Evolutionary conservation across 495 filamentous ascomycete species (phyloP), one percentile per base, ranked within the genome.

Genomic region (Trichoderma orchidacearum): DNA sequence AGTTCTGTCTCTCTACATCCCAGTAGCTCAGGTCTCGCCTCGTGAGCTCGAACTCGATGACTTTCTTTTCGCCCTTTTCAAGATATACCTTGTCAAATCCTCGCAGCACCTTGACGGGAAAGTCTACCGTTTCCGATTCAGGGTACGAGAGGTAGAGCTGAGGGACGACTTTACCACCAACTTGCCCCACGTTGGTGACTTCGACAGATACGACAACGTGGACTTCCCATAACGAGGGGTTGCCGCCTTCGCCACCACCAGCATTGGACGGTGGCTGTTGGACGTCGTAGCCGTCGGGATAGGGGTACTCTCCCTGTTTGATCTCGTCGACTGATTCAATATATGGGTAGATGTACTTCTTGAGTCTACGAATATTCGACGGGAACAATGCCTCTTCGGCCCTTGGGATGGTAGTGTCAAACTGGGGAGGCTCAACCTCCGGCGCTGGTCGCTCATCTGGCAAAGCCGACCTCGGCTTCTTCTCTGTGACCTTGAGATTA

Each of bases 261-360:
- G 90, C 88, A 3, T 74, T 73, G 18, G 85, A 91, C 13, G 69
- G 76, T 0, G 69, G 63, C 45, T 78, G 75, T 17, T 67, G 67
- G 12, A 70, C 69, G 34, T 77, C 64, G 66, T 92, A 94, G 3
- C 85, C 89, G 0, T 79, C 71, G 0, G 90, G 90, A 59, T 90
- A 94, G 0, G 77, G 76, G 59, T 89, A 87, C 1, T 70, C 68
- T n/a, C 72, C 73, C 0, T 68, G 52, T 12, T 75, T 76, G 51
- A 85, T 77, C 7, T 80, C 73, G 23, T 83, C 79, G 30, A 81
- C 70, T 5, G 70, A 72, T 0, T 72, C 60, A 17, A 96, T 78
- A 62, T 95, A 98, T 0, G 93, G 90, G 64, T 98, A 97, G 58
- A 98, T 79, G 66, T 89, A 94, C 63, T 90, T 90, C 21, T 75